Evolutionary conservation across 257 asterid species (phyloP), one percentile per base, ranked within the genome.

Genomic region (Gardenia jasminoides): DNA sequence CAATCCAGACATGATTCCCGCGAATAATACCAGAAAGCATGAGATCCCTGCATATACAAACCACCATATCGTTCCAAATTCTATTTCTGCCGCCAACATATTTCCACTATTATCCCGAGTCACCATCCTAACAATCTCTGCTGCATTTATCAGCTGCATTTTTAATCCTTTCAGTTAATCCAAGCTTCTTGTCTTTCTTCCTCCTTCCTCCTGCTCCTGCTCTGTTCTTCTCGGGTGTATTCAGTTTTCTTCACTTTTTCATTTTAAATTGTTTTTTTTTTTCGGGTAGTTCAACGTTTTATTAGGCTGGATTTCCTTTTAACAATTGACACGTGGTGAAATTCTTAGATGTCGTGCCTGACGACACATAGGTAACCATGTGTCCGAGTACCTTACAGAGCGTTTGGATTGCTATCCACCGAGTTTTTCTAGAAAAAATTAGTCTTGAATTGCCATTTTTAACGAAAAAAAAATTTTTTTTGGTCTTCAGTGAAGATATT

Each of bases 1-100:
- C 39, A 94, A 85, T 54, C 98, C 98, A 17, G 98, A 94, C 98
- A 94, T 94, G 58, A 89, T 91, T 41, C 98, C 98, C 9, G 98
- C 98, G 71, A 94, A 94, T 6, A 94, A 76, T 28, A 94, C 99
- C 77, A 94, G 74, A 17, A 90, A 19, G 81, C 97, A 91, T 24
- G 98, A 94, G 78, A 94, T 54, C 74, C 97, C 99, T 0, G 94
- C 97, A 83, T 93, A 93, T 1, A 79, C 81, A 82, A 85, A 90
- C 97, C 96, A 93, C 93, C 86, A 87, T 0, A 89, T 83, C 11
- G 95, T 88, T 52, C 98, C 99, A 76, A 86, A 94, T 79, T 84
- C 96, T 30, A 94, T 88, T 87, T 94, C 98, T 39, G 97, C 88
- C 24, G 91, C 88, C 62, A 89, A 66, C 17, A 70, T 73, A 24